Evolutionary conservation across 2,329 filamentous ascomycete species (phyloP).

Genomic region (Eurotiales sp.): DNA sequence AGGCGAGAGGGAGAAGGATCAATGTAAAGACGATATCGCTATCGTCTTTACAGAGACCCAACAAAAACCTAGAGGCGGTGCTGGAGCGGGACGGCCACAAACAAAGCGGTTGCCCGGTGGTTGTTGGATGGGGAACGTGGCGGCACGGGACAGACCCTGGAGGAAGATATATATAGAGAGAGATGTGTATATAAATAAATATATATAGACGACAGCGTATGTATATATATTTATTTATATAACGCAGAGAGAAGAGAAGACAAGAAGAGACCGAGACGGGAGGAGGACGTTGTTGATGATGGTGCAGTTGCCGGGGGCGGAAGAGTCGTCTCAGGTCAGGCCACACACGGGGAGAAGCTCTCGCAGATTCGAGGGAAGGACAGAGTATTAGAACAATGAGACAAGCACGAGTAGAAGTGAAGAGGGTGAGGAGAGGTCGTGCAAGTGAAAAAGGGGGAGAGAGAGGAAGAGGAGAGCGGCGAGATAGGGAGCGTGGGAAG

Average conservation of each 20-base stretch:
- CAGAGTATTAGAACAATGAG: background rate
- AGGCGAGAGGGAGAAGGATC: conserved; percentile 4
- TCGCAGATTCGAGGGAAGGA: background rate
- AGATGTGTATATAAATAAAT: conserved; percentile 8
- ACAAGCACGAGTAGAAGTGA: background rate
- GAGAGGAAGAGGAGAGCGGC: background rate
- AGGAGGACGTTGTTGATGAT: background rate
- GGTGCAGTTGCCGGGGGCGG: background rate
- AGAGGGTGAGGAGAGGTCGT: background rate
- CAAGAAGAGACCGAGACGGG: background rate
- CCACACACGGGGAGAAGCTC: too few relatives aligned
- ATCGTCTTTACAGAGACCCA: conserved; percentile 15
- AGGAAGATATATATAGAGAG: too few relatives aligned
- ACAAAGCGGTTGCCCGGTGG: background rate
- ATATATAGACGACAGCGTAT: background rate
- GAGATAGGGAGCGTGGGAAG: background rate
- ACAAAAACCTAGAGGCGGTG: conserved; percentile 8
- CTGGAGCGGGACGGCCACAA: too few relatives aligned
- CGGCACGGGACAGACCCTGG: background rate
- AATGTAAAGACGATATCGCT: conserved; percentile 17
- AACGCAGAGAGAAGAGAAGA: background rate
- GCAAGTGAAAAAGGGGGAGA: background rate
- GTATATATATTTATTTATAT: conserved; percentile 6
- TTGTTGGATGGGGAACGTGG: background rate
- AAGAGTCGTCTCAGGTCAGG: background rate